A percentile compares a stretch with the other conserved stretches of the same genome.
Conservation (phyloP, 768 basidiomycete genomes). For the Mycena sanguinolenta region DNA sequence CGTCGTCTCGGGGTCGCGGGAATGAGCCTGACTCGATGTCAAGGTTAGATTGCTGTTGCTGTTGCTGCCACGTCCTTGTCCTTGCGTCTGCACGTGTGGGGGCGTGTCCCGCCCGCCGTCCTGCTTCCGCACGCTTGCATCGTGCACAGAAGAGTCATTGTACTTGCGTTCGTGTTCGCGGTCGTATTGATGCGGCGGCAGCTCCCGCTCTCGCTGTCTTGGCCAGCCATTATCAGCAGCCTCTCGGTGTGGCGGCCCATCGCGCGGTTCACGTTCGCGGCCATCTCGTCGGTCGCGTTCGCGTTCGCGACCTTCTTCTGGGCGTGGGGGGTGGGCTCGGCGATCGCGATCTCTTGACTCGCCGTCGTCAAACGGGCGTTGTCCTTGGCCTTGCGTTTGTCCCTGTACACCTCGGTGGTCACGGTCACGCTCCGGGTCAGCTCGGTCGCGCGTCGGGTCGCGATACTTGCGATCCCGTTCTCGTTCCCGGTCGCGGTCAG, state of each 20-base stretch:
- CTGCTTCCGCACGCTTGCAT: slow-evolving; percentile 2
- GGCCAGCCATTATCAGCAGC: slow-evolving; percentile 2
- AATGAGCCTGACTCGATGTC: slow-evolving; percentile 9
- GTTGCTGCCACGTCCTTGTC: neutral
- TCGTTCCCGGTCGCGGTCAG: slow-evolving; percentile 3
- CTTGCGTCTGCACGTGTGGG: neutral
- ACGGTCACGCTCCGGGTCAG: slow-evolving; percentile 24
- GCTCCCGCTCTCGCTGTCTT: slow-evolving; percentile 19
- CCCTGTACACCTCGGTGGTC: slow-evolving; percentile 20
- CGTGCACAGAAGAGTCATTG: slow-evolving; percentile 7
- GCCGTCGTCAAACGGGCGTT: slow-evolving; percentile 16
- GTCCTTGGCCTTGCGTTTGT: slow-evolving; percentile 2
- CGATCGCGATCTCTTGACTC: slow-evolving; percentile 3
- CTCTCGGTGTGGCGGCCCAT: neutral
- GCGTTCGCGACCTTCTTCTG: neutral
- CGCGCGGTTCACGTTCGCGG: slow-evolving; percentile 25
- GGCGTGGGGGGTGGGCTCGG: slow-evolving; percentile 10
- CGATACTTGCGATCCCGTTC: neutral
- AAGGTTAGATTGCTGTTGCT: slow-evolving; percentile 2
- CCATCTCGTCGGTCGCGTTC: slow-evolving; percentile 19
- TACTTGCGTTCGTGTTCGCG: slow-evolving; percentile 6
- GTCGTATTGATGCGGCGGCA: slow-evolving; percentile 21
- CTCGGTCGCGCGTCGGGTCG: neutral
- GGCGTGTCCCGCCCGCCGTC: slow-evolving; percentile 5
- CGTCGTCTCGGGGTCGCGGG: slow-evolving; percentile 12